Evolutionary conservation across 495 filamentous ascomycete species (phyloP), one percentile per base, ranked within the genome.

Genomic region (Bathelium albidoporum): DNA sequence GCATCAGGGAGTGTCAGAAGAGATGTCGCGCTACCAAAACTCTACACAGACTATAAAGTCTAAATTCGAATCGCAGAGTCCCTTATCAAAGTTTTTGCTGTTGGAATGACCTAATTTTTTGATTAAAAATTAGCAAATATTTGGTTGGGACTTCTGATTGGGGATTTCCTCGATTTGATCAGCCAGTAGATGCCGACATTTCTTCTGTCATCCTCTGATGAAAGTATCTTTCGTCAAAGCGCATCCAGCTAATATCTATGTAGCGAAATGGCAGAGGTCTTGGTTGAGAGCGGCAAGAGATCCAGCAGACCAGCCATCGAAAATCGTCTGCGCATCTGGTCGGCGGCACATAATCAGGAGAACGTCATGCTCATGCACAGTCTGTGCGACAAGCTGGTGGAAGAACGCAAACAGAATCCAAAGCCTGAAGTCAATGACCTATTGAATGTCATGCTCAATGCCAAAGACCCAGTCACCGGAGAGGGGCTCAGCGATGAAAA

Each of bases 391-490:
- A 66, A 69, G 3, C 64, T 72, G 24, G 66, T 72, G 11, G 44
- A 66, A 1, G 31, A 55, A 12, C 60, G 70, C 20, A 58, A 63
- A 39, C 32, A 66, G 29, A 60, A 72, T 34, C 70, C 70, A n/a
- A 64, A 64, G 29, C 44, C 44, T 14, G 70, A 72, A 0, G 52
- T 59, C 32, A 73, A 71, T 28, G 71, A 73, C 41, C 66, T 71
- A 28, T 65, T 71, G 28, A 72, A 72, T 58, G 70, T 69, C 4
- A 72, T 72, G 70, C 36, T 70, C 22, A 61, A 64, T 26, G 45
- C 59, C n/a, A 69, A 62, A 32, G 73, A 74, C 62, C 73, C 71
- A 3, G 66, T 71, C 24, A 73, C 70, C 20, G 71, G 70, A 0
- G 60, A 73, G 59, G 45, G 59, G 2, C 61, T 74, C 52, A 64